Percentiles rank a stretch among this genome's conserved stretches.
Conservation (phyloP, 345 rosid species). For the Pistacia atlantica region DNA sequence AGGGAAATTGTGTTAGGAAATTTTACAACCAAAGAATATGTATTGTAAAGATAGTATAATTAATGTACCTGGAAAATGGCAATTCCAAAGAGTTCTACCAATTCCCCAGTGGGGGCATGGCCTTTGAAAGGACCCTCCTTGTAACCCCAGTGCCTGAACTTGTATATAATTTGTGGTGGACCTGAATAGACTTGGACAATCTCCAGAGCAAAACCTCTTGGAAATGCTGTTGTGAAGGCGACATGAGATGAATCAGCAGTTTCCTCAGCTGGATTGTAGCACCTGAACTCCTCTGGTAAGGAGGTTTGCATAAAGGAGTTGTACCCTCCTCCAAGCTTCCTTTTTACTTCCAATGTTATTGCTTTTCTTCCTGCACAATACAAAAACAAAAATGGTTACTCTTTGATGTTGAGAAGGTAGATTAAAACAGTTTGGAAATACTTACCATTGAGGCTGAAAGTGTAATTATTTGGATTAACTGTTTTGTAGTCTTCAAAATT, state of each 20-base stretch:
- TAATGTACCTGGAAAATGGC: slow-evolving; percentile 26
- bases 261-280: slow-evolving; percentile 39
- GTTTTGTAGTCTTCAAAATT: slow-evolving; percentile 39
- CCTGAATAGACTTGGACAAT: slow-evolving; percentile 59
- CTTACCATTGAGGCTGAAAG: slow-evolving; percentile 53
- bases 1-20: background rate
- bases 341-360: slow-evolving; percentile 38
- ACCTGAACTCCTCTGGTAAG: slow-evolving; percentile 44
- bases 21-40: background rate
- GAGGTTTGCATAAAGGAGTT: slow-evolving; percentile 56
- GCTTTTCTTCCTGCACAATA: slow-evolving; percentile 46
- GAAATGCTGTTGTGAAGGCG: slow-evolving; percentile 56
- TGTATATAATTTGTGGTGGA: slow-evolving; percentile 54
- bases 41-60: background rate
- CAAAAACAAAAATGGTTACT: too few relatives aligned
- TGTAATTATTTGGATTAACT: slow-evolving; percentile 35
- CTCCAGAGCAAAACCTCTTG: slow-evolving; percentile 66
- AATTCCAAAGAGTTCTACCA: slow-evolving; percentile 45
- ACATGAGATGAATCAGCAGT: slow-evolving; percentile 36
- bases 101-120: slow-evolving; percentile 55
- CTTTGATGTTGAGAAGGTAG: too few relatives aligned
- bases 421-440: background rate
- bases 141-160: slow-evolving; percentile 79
- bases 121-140: slow-evolving; percentile 81
- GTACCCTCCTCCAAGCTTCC: slow-evolving; percentile 62